These are phyloP conservation scores for Aspergillus quadricinctus DNA, from an alignment of 2,329 filamentous ascomycete species.

Conservation along the genomic window DNA sequence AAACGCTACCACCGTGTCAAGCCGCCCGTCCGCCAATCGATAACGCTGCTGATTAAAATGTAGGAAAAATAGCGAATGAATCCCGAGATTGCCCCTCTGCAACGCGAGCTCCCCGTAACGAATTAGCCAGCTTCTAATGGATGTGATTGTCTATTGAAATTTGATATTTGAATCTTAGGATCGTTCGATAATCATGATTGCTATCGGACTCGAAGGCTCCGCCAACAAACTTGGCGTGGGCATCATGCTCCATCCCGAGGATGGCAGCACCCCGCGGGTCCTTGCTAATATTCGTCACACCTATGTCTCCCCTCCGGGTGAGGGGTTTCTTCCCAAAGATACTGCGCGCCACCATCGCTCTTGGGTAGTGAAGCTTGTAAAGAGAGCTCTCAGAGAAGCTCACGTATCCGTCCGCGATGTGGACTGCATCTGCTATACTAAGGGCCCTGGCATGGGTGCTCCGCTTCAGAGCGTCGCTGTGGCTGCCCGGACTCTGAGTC, in stretches of 20 bases:
- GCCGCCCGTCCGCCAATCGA: slow-evolving; percentile 22
- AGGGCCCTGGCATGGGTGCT: slow-evolving; percentile 93
- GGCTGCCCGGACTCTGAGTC: slow-evolving; percentile 71
- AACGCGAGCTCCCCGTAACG: not conserved
- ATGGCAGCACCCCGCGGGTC: slow-evolving; percentile 57
- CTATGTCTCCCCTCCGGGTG: slow-evolving; percentile 83
- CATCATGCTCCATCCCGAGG: slow-evolving; percentile 70
- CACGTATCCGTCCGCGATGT: slow-evolving; percentile 60
- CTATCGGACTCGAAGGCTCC: slow-evolving; percentile 79
- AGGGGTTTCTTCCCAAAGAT: slow-evolving; percentile 94
- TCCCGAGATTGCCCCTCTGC: slow-evolving; percentile 13
- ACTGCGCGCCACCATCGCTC: slow-evolving; percentile 86
- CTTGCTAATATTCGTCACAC: slow-evolving; percentile 95
- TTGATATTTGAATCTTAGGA: not conserved
- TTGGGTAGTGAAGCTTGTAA: slow-evolving; percentile 79
- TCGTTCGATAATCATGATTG: slow-evolving; percentile 49
- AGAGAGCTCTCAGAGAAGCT: slow-evolving; percentile 70
- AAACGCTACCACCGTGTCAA: slow-evolving; percentile 19
- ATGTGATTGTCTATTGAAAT: not conserved
- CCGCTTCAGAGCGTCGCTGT: slow-evolving; percentile 83
- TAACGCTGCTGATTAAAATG: slow-evolving; percentile 21
- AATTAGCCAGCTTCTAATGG: not conserved
- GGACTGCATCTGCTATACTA: slow-evolving; percentile 92
- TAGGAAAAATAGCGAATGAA: slow-evolving; percentile 13
- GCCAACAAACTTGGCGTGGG: slow-evolving; percentile 97